Evolutionary conservation across 495 filamentous ascomycete species (phyloP).

Genomic region (Cetradonia linearis): DNA sequence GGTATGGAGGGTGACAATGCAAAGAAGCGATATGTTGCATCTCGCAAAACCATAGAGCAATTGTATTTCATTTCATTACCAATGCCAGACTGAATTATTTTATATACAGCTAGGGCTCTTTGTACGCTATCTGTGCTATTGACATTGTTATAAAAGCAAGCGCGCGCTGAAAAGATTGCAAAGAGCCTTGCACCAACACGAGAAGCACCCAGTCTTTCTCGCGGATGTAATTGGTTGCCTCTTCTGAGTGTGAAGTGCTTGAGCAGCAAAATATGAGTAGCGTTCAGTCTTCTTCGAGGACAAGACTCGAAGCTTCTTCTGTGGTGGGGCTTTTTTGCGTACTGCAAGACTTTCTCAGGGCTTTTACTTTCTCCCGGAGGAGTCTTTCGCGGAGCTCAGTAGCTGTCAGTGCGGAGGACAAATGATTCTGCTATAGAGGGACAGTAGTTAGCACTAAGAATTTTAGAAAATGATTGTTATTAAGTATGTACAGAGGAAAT

Average conservation of each 20-base stretch:
- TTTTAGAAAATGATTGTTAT: background rate
- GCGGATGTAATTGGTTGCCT: no score
- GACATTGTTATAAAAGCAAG: background rate
- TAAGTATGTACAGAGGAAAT: background rate
- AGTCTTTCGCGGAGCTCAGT: slow-evolving; percentile 56
- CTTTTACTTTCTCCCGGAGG: slow-evolving; percentile 57
- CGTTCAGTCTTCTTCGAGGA: background rate
- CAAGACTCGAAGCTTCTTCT: background rate
- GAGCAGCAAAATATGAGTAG: background rate
- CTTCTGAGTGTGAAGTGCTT: no score
- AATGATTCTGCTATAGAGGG: slow-evolving; percentile 18
- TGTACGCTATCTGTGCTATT: background rate
- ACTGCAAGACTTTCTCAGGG: slow-evolving; percentile 32
- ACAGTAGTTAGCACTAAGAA: slow-evolving; percentile 4
- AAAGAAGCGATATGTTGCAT: background rate
- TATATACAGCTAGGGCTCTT: slow-evolving; percentile 7
- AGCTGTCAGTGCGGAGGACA: slow-evolving; percentile 28
- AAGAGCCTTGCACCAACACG: background rate
- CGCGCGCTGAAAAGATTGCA: background rate
- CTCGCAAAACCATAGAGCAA: background rate
- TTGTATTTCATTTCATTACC: background rate
- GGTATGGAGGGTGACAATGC: background rate
- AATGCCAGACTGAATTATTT: background rate
- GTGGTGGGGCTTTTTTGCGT: slow-evolving; percentile 23
- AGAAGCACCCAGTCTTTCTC: background rate